These are phyloP conservation scores for Fusarium albosuccineum DNA, from an alignment of 2,329 filamentous ascomycete species.

Conservation along the genomic window DNA sequence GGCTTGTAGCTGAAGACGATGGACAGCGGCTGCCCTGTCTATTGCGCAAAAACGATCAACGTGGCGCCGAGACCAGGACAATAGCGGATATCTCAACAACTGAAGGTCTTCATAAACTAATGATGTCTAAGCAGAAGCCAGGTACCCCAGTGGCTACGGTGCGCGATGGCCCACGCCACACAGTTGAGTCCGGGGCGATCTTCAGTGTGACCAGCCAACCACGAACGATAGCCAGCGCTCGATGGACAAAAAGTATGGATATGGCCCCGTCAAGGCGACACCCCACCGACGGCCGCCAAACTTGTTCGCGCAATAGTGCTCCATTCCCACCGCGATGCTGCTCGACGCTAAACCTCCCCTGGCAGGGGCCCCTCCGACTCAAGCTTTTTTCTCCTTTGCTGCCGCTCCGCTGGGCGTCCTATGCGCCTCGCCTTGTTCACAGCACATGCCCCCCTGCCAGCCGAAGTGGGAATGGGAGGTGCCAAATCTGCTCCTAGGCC, in stretches of 20 bases:
- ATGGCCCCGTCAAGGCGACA: constrained; percentile 34
- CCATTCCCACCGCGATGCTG: constrained; percentile 47
- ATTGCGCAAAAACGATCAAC: constrained; percentile 35
- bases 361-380: constrained; percentile 39
- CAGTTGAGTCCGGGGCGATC: constrained; percentile 46
- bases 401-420: constrained; percentile 23
- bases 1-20: constrained; percentile 22
- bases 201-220: constrained; percentile 41
- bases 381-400: constrained; percentile 41
- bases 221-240: constrained; percentile 28
- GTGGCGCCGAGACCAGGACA: constrained; percentile 33
- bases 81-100: constrained; percentile 34
- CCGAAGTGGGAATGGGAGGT: constrained; percentile 43
- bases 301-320: constrained; percentile 46
- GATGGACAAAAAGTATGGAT: constrained; percentile 34
- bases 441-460: constrained; percentile 32
- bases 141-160: constrained; percentile 38
- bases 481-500: constrained; percentile 33
- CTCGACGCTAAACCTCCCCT: constrained; percentile 41
- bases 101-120: constrained; percentile 28
- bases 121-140: constrained; percentile 23
- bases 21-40: constrained; percentile 20
- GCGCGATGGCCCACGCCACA: constrained; percentile 43
- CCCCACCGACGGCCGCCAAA: constrained; percentile 46
- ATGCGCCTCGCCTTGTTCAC: constrained; percentile 32